Base-by-base conservation (phyloP, 192 early-diverging fungal species). In the Oehlia diaphana region DNA sequence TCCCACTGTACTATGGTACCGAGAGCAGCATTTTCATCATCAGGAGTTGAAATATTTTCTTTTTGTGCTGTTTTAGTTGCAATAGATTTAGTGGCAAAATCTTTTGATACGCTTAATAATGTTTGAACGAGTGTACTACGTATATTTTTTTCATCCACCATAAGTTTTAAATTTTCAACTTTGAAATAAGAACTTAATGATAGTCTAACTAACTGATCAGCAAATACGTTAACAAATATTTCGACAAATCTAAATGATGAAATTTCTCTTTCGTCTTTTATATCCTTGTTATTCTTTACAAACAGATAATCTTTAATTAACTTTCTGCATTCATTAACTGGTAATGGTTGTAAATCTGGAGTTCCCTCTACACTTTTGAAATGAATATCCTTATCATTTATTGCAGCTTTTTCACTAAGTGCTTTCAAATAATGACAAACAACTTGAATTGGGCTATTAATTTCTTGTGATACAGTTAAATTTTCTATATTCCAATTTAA, bases 181-280 rank as follows among this genome's bases (percentile, higher is more conserved):
- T n/a, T 21, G 35, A 79, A 79, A 35, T 21, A 79, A 3, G 78
- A 72, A 76, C 78, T 79, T 71, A 16, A 33, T 8, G 78, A 79
- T 33, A 79, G 47, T 31, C 78, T 44, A 39, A 79, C 49, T 23
- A 79, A 79, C 73, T 79, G 78, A 61, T 79, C 78, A 9, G 78
- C 69, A 26, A 79, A 37, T 10, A 79, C 78, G 33, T 69, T 68
- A 19, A 79, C 26, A 49, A 79, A 79, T n/a, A 79, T 79, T 42
- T 79, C 78, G 9, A 79, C 10, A 73, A 79, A 79, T 23, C 78
- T 44, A 64, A 73, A 79, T 21, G 78, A 79, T 10, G 35, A 21
- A 66, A 78, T 70, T 16, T 67, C 67, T 37, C 37, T 37, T 37
- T 37, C 37, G 5, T 37, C 37, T 44, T 44, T 44, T 9, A 44